phyloP scores from a whole-genome alignment of 1,284 basidiomycete species.

The Malassezia slooffiae region DNA sequence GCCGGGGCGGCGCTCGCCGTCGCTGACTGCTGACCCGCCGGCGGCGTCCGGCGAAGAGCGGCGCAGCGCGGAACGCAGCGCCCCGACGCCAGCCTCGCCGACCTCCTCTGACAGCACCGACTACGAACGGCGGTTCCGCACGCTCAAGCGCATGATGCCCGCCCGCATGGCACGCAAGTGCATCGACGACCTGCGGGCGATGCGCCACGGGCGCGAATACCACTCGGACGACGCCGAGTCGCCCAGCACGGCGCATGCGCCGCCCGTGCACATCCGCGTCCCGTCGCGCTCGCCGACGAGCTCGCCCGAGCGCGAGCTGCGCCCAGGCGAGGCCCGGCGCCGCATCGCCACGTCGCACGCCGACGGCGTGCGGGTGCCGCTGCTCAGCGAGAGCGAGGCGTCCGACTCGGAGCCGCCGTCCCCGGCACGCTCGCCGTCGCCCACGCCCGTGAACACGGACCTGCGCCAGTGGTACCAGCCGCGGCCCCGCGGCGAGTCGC shows the following conservation, averaged over 20 bases:
- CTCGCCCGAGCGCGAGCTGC: slow-evolving; percentile 11
- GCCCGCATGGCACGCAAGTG: slow-evolving; percentile 34
- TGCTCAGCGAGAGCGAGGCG: slow-evolving; percentile 19
- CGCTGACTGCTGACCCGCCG: too few species aligned
- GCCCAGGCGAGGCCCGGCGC: slow-evolving; percentile 27
- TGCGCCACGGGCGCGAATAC: slow-evolving; percentile 39
- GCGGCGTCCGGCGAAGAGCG: too few species aligned
- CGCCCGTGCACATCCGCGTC: background rate
- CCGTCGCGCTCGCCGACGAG: background rate
- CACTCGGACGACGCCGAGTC: slow-evolving; percentile 25
- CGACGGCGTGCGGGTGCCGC: slow-evolving; percentile 15
- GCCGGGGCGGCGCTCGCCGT: too few species aligned
- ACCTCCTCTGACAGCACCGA: slow-evolving; percentile 30
- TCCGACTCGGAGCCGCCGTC: slow-evolving; percentile 15
- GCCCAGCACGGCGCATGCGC: background rate
- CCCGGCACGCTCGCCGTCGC: background rate
- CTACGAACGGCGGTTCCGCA: slow-evolving; percentile 36
- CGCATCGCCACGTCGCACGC: slow-evolving; percentile 19
- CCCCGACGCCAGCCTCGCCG: background rate
- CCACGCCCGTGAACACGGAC: background rate
- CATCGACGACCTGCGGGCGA: slow-evolving; percentile 38
- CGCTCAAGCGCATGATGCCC: slow-evolving; percentile 42
- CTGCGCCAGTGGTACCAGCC: slow-evolving; percentile 6
- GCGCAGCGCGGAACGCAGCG: background rate
- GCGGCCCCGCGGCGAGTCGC: background rate